Percentiles rank a stretch among this genome's conserved stretches.
Conservation (phyloP, 139 green algal genomes). For the Ettlia oleoabundans region DNA sequence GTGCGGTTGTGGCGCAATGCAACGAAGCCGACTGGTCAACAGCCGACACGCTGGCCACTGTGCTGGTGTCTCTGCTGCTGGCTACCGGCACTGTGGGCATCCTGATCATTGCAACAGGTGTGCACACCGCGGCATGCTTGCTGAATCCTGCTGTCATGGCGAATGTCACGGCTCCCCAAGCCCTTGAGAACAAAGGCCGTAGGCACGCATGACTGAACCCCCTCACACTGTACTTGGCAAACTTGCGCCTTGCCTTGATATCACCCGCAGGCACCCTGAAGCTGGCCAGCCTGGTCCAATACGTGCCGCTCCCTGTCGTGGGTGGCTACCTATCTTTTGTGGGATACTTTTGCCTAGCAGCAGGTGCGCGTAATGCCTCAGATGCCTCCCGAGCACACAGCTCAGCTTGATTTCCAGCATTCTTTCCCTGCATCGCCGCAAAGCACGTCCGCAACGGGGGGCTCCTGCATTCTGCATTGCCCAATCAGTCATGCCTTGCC, state of each 20-base stretch:
- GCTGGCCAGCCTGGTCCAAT: slow-evolving; percentile 78
- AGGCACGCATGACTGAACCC: too few relatives aligned
- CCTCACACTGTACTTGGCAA: too few relatives aligned
- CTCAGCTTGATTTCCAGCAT: too few relatives aligned
- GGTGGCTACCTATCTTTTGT: slow-evolving; percentile 60
- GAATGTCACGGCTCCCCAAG: not conserved
- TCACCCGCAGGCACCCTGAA: slow-evolving; percentile 63
- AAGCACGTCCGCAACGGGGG: too few relatives aligned
- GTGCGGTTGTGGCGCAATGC: slow-evolving; percentile 28
- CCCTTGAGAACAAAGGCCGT: too few relatives aligned
- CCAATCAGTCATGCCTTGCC: too few relatives aligned
- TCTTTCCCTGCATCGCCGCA: too few relatives aligned
- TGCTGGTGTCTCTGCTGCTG: slow-evolving; percentile 59
- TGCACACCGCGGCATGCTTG: not conserved
- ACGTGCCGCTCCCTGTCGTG: slow-evolving; percentile 80
- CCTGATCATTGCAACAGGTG: slow-evolving; percentile 71
- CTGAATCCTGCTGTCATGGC: not conserved
- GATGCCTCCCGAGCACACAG: too few relatives aligned
- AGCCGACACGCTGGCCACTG: slow-evolving; percentile 61
- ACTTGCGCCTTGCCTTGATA: too few relatives aligned
- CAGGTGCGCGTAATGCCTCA: slow-evolving; percentile 39
- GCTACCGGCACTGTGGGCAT: slow-evolving; percentile 73
- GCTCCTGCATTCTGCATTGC: too few relatives aligned
- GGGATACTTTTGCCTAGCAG: slow-evolving; percentile 75
- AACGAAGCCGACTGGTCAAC: slow-evolving; percentile 5